Percentiles rank a stretch among this genome's conserved stretches.
These are phyloP conservation scores for Acanthamoeba culbertsoni DNA, from an alignment of 208 protist species.

Conservation along the genomic window DNA sequence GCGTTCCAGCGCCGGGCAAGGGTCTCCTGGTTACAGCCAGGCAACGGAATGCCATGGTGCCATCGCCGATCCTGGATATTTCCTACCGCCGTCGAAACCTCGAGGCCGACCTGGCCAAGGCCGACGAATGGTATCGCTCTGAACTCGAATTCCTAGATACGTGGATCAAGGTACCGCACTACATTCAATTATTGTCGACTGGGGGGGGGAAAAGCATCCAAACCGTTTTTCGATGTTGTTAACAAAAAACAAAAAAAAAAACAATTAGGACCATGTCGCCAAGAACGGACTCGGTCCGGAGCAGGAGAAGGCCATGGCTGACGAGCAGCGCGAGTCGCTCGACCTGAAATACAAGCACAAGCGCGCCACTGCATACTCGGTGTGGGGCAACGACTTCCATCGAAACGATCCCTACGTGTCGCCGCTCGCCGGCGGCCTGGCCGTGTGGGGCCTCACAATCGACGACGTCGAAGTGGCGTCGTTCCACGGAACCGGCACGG, in stretches of 20 bases:
- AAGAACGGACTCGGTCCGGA: not conserved
- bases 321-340: constrained; percentile 22
- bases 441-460: constrained; percentile 81
- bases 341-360: constrained; percentile 60
- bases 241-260: too few relatives aligned
- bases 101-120: constrained; percentile 50
- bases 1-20: constrained; percentile 81
- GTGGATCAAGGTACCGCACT: too few relatives aligned
- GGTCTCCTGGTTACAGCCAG: constrained; percentile 81
- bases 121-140: constrained; percentile 48
- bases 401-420: constrained; percentile 72
- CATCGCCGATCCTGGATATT: constrained; percentile 20
- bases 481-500: constrained; percentile 85
- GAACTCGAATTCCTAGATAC: not conserved
- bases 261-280: constrained; percentile 5
- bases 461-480: constrained; percentile 85
- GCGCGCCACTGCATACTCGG: constrained; percentile 54
- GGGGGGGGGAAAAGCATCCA: too few relatives aligned
- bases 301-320: not conserved
- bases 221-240: too few relatives aligned
- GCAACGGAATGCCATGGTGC: constrained; percentile 18
- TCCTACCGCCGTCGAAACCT: constrained; percentile 50
- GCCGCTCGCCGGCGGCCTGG: constrained; percentile 79
- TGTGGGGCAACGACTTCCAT: constrained; percentile 78
- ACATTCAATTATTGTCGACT: too few relatives aligned